Conservation (phyloP, 805 yeast species). For the Metschnikowia chrysomelidarum region DNA sequence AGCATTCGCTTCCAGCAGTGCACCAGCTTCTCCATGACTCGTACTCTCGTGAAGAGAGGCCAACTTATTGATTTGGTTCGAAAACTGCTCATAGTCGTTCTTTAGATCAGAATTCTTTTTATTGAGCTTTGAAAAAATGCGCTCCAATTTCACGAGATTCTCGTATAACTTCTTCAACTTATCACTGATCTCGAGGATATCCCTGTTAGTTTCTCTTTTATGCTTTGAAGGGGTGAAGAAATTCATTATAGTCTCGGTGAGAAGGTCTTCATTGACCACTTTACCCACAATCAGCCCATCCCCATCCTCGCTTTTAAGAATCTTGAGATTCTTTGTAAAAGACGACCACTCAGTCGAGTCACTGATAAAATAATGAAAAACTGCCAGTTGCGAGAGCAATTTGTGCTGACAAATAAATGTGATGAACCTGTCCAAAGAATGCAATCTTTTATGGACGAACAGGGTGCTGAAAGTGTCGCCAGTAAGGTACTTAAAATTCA, state of each 20-base stretch:
- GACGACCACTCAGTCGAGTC: conserved; percentile 75
- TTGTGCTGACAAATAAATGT: conserved; percentile 75
- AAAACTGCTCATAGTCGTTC: conserved; percentile 69
- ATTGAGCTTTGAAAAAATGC: conserved; percentile 68
- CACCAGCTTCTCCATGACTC: conserved; percentile 18
- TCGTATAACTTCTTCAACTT: conserved; percentile 82
- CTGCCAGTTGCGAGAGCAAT: conserved; percentile 61
- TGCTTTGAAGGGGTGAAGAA: conserved; percentile 74
- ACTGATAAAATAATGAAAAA: conserved; percentile 63
- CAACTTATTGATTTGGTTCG: conserved; percentile 65
- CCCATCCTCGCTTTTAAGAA: conserved; percentile 19
- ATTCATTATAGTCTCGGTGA: conserved; percentile 90
- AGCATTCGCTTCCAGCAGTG: conserved; percentile 28
- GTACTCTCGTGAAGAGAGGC: conserved; percentile 50
- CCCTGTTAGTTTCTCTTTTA: conserved; percentile 74
- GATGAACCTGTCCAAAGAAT: conserved; percentile 75
- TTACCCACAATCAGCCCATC: conserved; percentile 32
- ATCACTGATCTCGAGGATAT: conserved; percentile 61
- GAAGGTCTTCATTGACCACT: conserved; percentile 63
- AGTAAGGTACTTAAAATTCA: conserved; percentile 84
- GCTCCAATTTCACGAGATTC: conserved; percentile 75
- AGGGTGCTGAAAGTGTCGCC: conserved; percentile 89
- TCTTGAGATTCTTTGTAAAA: conserved; percentile 55
- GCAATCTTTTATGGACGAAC: conserved; percentile 79
- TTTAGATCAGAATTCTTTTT: conserved; percentile 71